Evolutionary conservation across 2,329 filamentous ascomycete genomes (phyloP), one percentile per base, ranked within the genome.

Genomic region (Diaporthe capsici): DNA sequence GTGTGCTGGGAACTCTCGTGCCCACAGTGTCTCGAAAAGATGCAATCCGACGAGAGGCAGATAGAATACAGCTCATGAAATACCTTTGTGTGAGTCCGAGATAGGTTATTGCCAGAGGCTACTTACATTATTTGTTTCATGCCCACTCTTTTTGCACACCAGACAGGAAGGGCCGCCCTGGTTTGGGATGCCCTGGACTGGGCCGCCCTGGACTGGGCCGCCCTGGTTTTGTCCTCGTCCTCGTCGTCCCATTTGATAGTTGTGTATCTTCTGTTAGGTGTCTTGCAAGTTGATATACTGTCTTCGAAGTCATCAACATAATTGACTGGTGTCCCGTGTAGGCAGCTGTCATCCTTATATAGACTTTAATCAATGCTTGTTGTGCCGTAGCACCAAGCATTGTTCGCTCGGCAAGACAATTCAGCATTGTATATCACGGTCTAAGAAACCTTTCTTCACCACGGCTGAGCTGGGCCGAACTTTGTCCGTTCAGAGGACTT

Each of bases 391-490:
- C 31, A 68, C 47, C 31, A 53, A 28, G 65, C 34, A 68, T 68
- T 68, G 65, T 68, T 53, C 34, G n/a, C 20, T 12, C 22, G 15
- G 47, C 12, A 68, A 7, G 17, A 68, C 65, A 68, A 68, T 53
- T 22, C 22, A 68, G 65, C 65, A 68, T 68, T 68, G 65, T 68
- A 13, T 37, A 17, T 28, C 28, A 6, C 28, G 2, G 22, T 68
- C 65, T 28, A 53, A 68, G 65, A 53, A 68, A 17, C 4, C 47
- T 68, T 68, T 68, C 47, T 68, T 53, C 47, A 20, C 20, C 63
- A 7, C 47, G 65, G 65, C 47, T 68, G 47, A 31, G 47, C 63
- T 53, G 12, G 28, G 65, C 22, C 15, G 44, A 20, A 28, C 47
- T 39, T 25, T 51, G 34, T 37, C 31, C 22, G 28, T 17, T 37